Base-by-base conservation (phyloP, 2,329 filamentous ascomycete genomes). In the Sclerotinia trifoliorum region DNA sequence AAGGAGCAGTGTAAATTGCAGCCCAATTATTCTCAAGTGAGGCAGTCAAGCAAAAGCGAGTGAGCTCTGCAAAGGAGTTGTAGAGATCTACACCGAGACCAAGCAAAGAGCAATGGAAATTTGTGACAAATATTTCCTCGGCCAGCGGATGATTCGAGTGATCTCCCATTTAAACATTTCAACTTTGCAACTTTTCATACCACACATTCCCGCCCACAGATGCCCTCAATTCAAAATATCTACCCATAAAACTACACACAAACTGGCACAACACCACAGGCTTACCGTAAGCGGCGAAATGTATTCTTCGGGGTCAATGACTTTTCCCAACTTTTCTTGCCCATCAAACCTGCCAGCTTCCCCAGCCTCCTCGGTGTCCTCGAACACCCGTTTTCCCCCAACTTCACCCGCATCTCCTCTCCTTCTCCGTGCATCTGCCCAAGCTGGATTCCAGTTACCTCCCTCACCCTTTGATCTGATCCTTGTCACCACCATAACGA, bases 381-480 rank as follows among this genome's bases (percentile, higher is more conserved):
- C 32, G 32, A 35, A 70, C 87, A 70, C 61, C 68, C 86, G 0
- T 83, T 86, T 74, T 85, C 84, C 2, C 82, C 84, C 0, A 86
- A 86, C 2, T 80, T 79, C 49, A 82, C 85, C 62, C 86, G 88
- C 77, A 78, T 83, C 54, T 70, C 70, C 1, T 80, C 79, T 0
- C 60, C 78, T 0, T 75, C 81, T 60, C 76, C 78, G 0, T 71
- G 71, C 0, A 72, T 69, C 1, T 71, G 77, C n/a, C 80, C 81
- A 0, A 69, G 3, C 80, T 83, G 68, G 79, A 83, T 70, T 78
- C 79, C 0, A 76, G 76, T 19, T 81, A 81, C 52, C 75, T 83
- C 26, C 75, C 78, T 5, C 78, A 83, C 65, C 79, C 0, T 72
- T 80, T 2, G 81, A 83, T 60, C 65, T 79, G 26, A 49, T 26